A percentile compares a stretch with the other conserved stretches of the same genome.
These are phyloP conservation scores for Endocladia muricata DNA, from an alignment of 31 red algal genomes.

Conservation along the genomic window DNA sequence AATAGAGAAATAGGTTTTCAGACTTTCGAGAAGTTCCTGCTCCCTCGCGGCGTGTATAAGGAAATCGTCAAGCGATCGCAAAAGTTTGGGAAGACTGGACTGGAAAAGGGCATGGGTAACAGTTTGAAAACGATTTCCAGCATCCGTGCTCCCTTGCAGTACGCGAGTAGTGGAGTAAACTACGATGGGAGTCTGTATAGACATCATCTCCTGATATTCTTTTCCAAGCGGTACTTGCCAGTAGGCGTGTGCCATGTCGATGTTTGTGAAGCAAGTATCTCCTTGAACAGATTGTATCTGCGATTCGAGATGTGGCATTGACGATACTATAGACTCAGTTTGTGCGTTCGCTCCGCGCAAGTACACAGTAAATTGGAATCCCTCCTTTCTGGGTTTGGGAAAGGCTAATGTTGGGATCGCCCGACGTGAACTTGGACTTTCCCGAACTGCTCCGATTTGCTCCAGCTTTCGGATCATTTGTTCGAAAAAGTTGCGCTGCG, in stretches of 20 bases:
- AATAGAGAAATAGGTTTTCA: constrained; percentile 4
- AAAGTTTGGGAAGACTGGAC: neutral
- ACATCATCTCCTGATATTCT: constrained; percentile 19
- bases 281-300: constrained; percentile 1
- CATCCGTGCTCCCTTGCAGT: constrained; percentile 22
- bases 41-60: constrained; percentile 19
- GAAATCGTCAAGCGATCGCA: constrained; percentile 52
- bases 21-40: constrained; percentile 2
- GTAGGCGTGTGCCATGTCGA: constrained; percentile 19
- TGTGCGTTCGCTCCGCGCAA: neutral
- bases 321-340: constrained; percentile 10
- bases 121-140: constrained; percentile 24
- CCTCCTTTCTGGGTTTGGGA: neutral
- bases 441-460: neutral
- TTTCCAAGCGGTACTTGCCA: constrained; percentile 7
- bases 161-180: neutral
- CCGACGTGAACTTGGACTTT: constrained; percentile 8
- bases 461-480: neutral
- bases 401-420: constrained; percentile 14
- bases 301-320: constrained; percentile 29
- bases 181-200: constrained; percentile 7
- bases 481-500: neutral
- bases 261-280: constrained; percentile 5
- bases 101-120: neutral
- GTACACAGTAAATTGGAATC: constrained; percentile 17